phyloP scores from a whole-genome alignment of 2,329 filamentous ascomycete genomes.

The Colletotrichum limetticola region DNA sequence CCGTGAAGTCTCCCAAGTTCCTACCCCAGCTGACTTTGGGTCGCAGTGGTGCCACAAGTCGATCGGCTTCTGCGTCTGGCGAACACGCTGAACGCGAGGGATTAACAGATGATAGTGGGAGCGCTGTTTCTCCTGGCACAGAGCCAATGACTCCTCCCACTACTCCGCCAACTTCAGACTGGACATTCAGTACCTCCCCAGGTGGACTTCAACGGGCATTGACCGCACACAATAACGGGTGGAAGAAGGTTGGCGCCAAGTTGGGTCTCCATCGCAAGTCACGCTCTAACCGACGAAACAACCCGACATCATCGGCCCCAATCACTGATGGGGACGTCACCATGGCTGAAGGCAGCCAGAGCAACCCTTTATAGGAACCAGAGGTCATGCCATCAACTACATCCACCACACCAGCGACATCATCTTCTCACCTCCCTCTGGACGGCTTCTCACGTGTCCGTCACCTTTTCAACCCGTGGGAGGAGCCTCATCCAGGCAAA shows the following conservation, averaged over 20 bases:
- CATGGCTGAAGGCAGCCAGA: slow-evolving; percentile 48
- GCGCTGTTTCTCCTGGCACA: slow-evolving; percentile 65
- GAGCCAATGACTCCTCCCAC: slow-evolving; percentile 81
- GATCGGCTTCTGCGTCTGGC: slow-evolving; percentile 57
- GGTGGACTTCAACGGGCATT: slow-evolving; percentile 65
- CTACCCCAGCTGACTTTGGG: slow-evolving; percentile 54
- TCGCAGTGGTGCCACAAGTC: slow-evolving; percentile 48
- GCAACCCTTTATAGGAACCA: slow-evolving; percentile 64
- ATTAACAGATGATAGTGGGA: slow-evolving; percentile 73
- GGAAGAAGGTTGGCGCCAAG: slow-evolving; percentile 73
- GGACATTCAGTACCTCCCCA: slow-evolving; percentile 61
- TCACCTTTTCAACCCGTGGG: slow-evolving; percentile 45
- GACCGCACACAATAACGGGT: slow-evolving; percentile 66
- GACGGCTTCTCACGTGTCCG: slow-evolving; percentile 35
- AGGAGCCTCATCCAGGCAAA: slow-evolving; percentile 59
- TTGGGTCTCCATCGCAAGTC: slow-evolving; percentile 67
- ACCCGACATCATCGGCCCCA: slow-evolving; percentile 56
- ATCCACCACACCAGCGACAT: slow-evolving; percentile 45
- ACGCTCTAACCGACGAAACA: slow-evolving; percentile 55
- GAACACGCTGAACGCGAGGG: slow-evolving; percentile 61
- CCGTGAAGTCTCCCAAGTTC: slow-evolving; percentile 57
- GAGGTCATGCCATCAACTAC: slow-evolving; percentile 65
- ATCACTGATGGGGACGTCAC: slow-evolving; percentile 48
- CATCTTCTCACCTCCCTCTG: slow-evolving; percentile 35
- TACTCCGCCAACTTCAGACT: slow-evolving; percentile 73